phyloP scores from a whole-genome alignment of 1,284 basidiomycete genomes.

The Xerocomus alliaceus region DNA sequence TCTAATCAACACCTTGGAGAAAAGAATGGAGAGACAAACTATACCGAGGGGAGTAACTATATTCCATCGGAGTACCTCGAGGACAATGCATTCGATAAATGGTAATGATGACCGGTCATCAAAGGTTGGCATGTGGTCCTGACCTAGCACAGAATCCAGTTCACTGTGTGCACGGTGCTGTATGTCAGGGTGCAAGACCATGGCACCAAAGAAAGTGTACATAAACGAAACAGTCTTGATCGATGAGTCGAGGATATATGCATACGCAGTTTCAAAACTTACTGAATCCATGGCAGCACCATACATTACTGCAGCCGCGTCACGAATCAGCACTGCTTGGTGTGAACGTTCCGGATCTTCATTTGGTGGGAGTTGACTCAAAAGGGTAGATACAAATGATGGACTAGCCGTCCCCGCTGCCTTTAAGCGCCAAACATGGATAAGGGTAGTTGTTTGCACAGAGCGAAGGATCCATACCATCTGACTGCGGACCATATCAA shows the following conservation, averaged over 20 bases:
- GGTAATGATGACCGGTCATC: slow-evolving; percentile 16
- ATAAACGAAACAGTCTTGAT: slow-evolving; percentile 8
- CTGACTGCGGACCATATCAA: slow-evolving; percentile 12
- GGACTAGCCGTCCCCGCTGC: slow-evolving; percentile 15
- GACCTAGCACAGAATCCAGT: slow-evolving; percentile 14
- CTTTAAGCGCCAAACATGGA: not conserved
- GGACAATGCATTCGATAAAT: slow-evolving; percentile 17
- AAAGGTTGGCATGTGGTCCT: slow-evolving; percentile 17
- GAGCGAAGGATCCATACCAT: slow-evolving; percentile 8
- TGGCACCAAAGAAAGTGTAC: slow-evolving; percentile 15
- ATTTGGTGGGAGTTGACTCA: slow-evolving; percentile 16
- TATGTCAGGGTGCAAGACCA: slow-evolving; percentile 15
- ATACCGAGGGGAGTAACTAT: slow-evolving; percentile 18
- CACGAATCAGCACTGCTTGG: slow-evolving; percentile 18
- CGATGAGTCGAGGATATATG: not conserved
- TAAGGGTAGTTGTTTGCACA: not conserved
- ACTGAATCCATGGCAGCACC: slow-evolving; percentile 20
- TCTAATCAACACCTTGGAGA: not conserved
- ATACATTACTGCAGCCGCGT: slow-evolving; percentile 16
- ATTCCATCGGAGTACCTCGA: slow-evolving; percentile 21
- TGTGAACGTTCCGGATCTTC: slow-evolving; percentile 10
- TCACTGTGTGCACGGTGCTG: slow-evolving; percentile 19
- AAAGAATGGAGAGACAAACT: not conserved
- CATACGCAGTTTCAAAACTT: not conserved
- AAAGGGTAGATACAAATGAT: slow-evolving; percentile 19